These are phyloP conservation scores for Stephania cephalantha DNA, from an alignment of 164 flowering plant genomes.

Conservation along the genomic window DNA sequence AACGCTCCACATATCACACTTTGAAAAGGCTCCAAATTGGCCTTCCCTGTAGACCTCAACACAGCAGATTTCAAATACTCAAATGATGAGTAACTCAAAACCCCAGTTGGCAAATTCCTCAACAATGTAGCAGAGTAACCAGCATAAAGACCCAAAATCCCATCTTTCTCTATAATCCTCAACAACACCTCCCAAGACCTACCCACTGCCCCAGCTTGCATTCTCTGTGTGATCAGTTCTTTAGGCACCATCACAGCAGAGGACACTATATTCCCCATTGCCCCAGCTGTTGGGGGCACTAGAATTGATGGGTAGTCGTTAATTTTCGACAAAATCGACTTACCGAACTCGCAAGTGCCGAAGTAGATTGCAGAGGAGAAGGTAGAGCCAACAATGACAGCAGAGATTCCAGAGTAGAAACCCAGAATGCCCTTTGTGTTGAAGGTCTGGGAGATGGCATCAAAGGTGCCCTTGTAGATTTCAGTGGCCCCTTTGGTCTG, in stretches of 20 bases:
- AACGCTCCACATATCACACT: slow-evolving; percentile 92
- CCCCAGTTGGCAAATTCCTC: slow-evolving; percentile 91
- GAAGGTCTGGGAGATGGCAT: slow-evolving; percentile 75
- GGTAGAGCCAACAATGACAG: slow-evolving; percentile 83
- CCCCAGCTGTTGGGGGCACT: slow-evolving; percentile 94
- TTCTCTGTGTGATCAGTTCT: slow-evolving; percentile 82
- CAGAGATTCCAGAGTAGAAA: slow-evolving; percentile 88
- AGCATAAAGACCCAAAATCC: slow-evolving; percentile 80
- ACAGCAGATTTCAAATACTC: slow-evolving; percentile 92
- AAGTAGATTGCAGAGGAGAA: slow-evolving; percentile 86
- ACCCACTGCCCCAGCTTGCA: slow-evolving; percentile 92
- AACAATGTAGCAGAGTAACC: slow-evolving; percentile 94
- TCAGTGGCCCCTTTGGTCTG: slow-evolving; percentile 75
- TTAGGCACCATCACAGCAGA: slow-evolving; percentile 98
- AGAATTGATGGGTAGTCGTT: slow-evolving; percentile 51
- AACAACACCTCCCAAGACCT: slow-evolving; percentile 82
- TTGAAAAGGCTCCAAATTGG: slow-evolving; percentile 60
- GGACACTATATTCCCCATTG: slow-evolving; percentile 91
- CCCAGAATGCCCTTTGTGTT: slow-evolving; percentile 64
- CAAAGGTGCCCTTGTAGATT: slow-evolving; percentile 56
- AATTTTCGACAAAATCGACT: slow-evolving; percentile 61
- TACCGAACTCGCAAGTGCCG: slow-evolving; percentile 96
- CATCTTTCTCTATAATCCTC: slow-evolving; percentile 73
- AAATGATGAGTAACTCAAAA: slow-evolving; percentile 88
- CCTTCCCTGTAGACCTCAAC: slow-evolving; percentile 44